Percentiles rank a stretch among this genome's conserved stretches.
phyloP scores from a whole-genome alignment of 305 asterid species.

The Salvia sclarea region DNA sequence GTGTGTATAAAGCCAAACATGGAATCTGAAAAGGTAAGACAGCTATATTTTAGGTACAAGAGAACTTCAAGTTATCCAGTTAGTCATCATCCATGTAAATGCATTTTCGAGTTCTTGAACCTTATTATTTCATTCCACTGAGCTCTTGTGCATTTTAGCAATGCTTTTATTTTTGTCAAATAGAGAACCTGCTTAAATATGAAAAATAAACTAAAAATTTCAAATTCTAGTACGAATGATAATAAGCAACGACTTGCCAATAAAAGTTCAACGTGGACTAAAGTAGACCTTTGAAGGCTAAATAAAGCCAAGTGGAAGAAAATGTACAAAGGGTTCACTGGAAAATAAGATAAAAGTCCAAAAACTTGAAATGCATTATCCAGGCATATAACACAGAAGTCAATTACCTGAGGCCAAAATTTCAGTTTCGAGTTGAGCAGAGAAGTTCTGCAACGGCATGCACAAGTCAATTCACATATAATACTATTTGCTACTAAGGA shows the following conservation, averaged over 20 bases:
- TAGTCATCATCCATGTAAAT: neutral
- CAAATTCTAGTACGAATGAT: no score
- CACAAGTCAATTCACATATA: slow-evolving; percentile 24
- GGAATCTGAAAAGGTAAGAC: neutral
- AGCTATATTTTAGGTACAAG: neutral
- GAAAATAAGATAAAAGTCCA: neutral
- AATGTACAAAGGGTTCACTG: neutral
- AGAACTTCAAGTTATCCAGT: neutral
- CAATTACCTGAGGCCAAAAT: slow-evolving; percentile 83
- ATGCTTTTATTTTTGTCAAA: neutral
- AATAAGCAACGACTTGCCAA: neutral
- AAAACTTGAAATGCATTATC: neutral
- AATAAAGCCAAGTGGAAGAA: neutral
- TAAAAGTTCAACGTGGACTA: neutral
- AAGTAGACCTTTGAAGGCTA: neutral
- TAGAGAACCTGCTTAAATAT: no score
- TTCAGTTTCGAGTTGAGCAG: slow-evolving; percentile 91
- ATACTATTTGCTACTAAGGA: slow-evolving; percentile 5
- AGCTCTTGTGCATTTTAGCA: neutral
- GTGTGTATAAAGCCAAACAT: neutral
- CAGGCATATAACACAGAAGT: slow-evolving; percentile 17
- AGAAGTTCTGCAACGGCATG: slow-evolving; percentile 65
- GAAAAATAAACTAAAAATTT: no score
- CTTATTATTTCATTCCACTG: neutral
- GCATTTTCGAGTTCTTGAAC: neutral